A percentile compares a stretch with the other conserved stretches of the same genome.
These are phyloP conservation scores for Danielia oregonensis DNA, from an alignment of 805 yeast genomes.

Conservation along the genomic window DNA sequence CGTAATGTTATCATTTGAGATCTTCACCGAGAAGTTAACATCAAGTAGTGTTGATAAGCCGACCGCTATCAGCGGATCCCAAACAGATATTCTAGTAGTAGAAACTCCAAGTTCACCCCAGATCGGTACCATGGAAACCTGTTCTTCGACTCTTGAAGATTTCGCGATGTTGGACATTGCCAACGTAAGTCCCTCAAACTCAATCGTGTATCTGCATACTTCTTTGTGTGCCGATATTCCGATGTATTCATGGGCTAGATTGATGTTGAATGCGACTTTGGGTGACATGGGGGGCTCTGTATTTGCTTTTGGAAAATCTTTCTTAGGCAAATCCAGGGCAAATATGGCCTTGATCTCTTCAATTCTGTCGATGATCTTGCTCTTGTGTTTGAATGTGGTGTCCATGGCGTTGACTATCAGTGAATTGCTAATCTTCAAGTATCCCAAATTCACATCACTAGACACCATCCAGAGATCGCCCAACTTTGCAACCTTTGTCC, in stretches of 20 bases:
- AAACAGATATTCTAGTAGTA: conserved; percentile 36
- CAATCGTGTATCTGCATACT: conserved; percentile 31
- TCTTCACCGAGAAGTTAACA: conserved; percentile 40
- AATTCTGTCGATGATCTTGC: conserved; percentile 6
- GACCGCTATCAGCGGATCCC: conserved; percentile 35
- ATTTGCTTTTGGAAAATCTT: background rate
- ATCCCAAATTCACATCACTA: conserved; percentile 23
- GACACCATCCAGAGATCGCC: conserved; percentile 13
- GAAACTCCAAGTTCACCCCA: conserved; percentile 42
- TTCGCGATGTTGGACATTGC: conserved; percentile 20
- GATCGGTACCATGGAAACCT: conserved; percentile 19
- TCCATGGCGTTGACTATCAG: conserved; percentile 19
- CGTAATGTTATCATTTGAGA: conserved; percentile 30
- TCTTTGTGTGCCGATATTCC: conserved; percentile 33
- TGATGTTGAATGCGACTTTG: conserved; percentile 20
- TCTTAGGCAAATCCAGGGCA: background rate
- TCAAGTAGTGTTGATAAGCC: conserved; percentile 44
- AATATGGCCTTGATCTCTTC: conserved; percentile 6
- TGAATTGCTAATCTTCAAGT: conserved; percentile 26
- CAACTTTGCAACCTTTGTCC: conserved; percentile 10
- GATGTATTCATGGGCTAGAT: conserved; percentile 29
- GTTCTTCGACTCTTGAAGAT: background rate
- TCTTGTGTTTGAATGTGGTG: conserved; percentile 6
- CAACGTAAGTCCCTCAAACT: conserved; percentile 28
- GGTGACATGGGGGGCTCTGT: background rate